These are phyloP conservation scores for Albugo laibachii DNA, from an alignment of 352 stramenopile genomes.

Conservation along the genomic window DNA sequence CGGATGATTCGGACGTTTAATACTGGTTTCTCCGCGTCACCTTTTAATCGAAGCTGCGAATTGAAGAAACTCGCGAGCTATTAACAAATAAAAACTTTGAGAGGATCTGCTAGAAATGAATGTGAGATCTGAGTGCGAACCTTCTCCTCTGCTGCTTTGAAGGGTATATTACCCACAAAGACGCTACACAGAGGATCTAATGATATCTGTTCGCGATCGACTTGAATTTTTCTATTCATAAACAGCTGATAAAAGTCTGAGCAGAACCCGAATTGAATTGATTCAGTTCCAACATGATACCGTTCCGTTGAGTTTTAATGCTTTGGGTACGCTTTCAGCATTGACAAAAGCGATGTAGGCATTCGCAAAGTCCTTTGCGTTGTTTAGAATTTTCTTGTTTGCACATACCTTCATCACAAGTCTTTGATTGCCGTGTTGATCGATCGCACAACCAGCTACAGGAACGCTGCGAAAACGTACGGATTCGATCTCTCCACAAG, in stretches of 20 bases:
- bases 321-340: constrained; percentile 30
- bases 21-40: constrained; percentile 36
- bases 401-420: constrained; percentile 83
- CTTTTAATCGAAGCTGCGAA: constrained; percentile 23
- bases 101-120: constrained; percentile 1
- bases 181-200: constrained; percentile 70
- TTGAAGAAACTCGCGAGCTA: constrained; percentile 46
- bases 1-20: constrained; percentile 80
- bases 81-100: not conserved
- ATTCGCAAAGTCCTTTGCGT: constrained; percentile 80
- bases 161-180: constrained; percentile 83
- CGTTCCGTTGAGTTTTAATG: constrained; percentile 50
- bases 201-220: constrained; percentile 33
- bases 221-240: constrained; percentile 35
- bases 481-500: constrained; percentile 70
- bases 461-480: constrained; percentile 75
- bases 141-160: constrained; percentile 63
- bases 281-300: constrained; percentile 6
- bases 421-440: constrained; percentile 79
- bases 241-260: constrained; percentile 15
- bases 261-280: not conserved
- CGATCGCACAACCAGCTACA: constrained; percentile 64
- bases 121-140: not conserved
- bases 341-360: constrained; percentile 78
- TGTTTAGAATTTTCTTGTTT: constrained; percentile 72